These are phyloP conservation scores for Daldinia bambusicola DNA, from an alignment of 495 filamentous ascomycete species.

Conservation along the genomic window DNA sequence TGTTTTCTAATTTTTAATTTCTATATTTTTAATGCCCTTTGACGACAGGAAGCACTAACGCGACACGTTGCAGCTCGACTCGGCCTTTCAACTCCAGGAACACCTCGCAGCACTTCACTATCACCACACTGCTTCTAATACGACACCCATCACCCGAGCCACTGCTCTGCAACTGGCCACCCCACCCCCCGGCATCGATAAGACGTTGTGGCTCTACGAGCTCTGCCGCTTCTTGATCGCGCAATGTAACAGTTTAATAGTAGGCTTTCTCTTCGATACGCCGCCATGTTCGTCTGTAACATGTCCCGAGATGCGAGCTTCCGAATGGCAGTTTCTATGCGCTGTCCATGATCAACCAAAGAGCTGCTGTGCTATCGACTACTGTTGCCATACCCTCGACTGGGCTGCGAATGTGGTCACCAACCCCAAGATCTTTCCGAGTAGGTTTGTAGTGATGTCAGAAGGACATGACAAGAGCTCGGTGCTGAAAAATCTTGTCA, in stretches of 20 bases:
- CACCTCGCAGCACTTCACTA: constrained; percentile 93
- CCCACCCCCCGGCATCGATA: constrained; percentile 81
- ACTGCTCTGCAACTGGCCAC: constrained; percentile 78
- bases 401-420: constrained; percentile 94
- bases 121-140: constrained; percentile 73
- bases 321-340: constrained; percentile 98
- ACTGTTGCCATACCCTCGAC: constrained; percentile 97
- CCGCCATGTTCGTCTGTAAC: constrained; percentile 87
- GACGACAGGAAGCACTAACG: constrained; percentile 12
- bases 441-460: constrained; percentile 75
- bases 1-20: too few species aligned
- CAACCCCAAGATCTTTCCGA: constrained; percentile 90
- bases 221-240: constrained; percentile 93
- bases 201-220: constrained; percentile 94
- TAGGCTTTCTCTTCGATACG: constrained; percentile 88
- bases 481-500: constrained; percentile 84
- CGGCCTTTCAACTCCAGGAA: constrained; percentile 97
- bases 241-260: constrained; percentile 89
- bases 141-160: constrained; percentile 74
- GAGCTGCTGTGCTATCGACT: constrained; percentile 96
- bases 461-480: constrained; percentile 68
- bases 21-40: neutral
- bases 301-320: constrained; percentile 97
- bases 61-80: constrained; percentile 73
- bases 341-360: constrained; percentile 96